A percentile compares a stretch with the other conserved stretches of the same genome.
phyloP scores from a whole-genome alignment of 2,329 filamentous ascomycete genomes.

The Thermomyces lanuginosus region DNA sequence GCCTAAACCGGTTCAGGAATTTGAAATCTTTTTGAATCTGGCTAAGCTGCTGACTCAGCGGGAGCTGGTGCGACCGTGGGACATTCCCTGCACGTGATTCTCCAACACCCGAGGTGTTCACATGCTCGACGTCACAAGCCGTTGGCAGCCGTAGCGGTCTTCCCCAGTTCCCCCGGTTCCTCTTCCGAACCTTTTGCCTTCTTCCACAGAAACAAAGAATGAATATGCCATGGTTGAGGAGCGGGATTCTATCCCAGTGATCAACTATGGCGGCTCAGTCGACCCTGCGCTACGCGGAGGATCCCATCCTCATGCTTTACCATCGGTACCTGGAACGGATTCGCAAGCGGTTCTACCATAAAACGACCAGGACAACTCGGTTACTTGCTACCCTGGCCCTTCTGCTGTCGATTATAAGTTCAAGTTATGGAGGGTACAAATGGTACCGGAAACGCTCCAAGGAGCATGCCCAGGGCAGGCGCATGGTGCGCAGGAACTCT shows the following conservation, averaged over 20 bases:
- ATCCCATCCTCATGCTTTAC: slow-evolving; percentile 48
- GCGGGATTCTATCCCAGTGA: not conserved
- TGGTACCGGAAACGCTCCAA: slow-evolving; percentile 58
- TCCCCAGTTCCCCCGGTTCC: no score
- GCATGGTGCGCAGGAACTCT: slow-evolving; percentile 77
- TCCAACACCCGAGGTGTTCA: no score
- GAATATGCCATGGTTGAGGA: no score
- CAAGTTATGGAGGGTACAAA: slow-evolving; percentile 60
- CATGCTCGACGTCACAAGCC: no score
- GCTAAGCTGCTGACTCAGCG: no score
- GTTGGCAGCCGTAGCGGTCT: no score
- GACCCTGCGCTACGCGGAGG: slow-evolving; percentile 53
- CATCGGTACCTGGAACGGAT: slow-evolving; percentile 34
- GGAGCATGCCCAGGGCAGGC: slow-evolving; percentile 68
- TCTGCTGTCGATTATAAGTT: slow-evolving; percentile 58
- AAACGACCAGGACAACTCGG: slow-evolving; percentile 53
- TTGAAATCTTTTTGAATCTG: no score
- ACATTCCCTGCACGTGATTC: no score
- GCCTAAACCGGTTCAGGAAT: no score
- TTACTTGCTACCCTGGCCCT: slow-evolving; percentile 63
- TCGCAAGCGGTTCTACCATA: slow-evolving; percentile 37
- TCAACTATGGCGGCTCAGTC: slow-evolving; percentile 68
- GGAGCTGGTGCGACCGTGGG: no score
- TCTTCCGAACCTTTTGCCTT: no score
- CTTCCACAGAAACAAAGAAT: no score